These are phyloP conservation scores for Alternaria triticina DNA, from an alignment of 2,329 filamentous ascomycete genomes.

Conservation along the genomic window DNA sequence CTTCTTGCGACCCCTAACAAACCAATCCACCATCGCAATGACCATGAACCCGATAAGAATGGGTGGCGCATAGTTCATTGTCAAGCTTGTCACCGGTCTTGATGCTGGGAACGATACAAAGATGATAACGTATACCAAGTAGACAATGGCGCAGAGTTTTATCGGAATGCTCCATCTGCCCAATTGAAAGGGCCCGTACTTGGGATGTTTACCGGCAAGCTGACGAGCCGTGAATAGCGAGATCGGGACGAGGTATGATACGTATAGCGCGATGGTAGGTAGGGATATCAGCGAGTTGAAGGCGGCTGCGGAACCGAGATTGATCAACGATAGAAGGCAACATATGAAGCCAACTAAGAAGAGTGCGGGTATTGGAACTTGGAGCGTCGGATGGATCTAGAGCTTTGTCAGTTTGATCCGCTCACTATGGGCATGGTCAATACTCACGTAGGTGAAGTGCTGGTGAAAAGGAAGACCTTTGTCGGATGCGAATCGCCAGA, in stretches of 20 bases:
- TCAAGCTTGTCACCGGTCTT: constrained; percentile 17
- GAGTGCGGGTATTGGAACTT: constrained; percentile 27
- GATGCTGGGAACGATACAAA: constrained; percentile 43
- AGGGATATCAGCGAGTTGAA: constrained; percentile 49
- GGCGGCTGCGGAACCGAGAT: constrained; percentile 47
- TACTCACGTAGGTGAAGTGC: constrained; percentile 23
- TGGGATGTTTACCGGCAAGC: constrained; percentile 11
- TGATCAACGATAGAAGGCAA: constrained; percentile 48
- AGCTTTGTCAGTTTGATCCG: background rate
- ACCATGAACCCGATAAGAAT: constrained; percentile 18
- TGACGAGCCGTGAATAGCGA: constrained; percentile 28
- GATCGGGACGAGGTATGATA: constrained; percentile 35
- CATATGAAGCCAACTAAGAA: constrained; percentile 35
- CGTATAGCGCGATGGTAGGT: constrained; percentile 25
- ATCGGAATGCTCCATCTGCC: constrained; percentile 43
- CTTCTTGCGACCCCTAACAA: constrained; percentile 17
- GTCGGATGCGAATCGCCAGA: constrained; percentile 37
- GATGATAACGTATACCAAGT: constrained; percentile 43
- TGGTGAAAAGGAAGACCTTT: constrained; percentile 27
- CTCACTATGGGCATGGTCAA: background rate
- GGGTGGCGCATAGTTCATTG: constrained; percentile 24
- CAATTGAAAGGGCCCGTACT: constrained; percentile 39
- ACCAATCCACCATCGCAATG: constrained; percentile 24
- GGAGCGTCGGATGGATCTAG: constrained; percentile 22
- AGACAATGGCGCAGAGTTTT: constrained; percentile 43